Evolutionary conservation across 202 grass and related monocot genomes (phyloP).

Genomic region (Brachypodium distachyon): DNA sequence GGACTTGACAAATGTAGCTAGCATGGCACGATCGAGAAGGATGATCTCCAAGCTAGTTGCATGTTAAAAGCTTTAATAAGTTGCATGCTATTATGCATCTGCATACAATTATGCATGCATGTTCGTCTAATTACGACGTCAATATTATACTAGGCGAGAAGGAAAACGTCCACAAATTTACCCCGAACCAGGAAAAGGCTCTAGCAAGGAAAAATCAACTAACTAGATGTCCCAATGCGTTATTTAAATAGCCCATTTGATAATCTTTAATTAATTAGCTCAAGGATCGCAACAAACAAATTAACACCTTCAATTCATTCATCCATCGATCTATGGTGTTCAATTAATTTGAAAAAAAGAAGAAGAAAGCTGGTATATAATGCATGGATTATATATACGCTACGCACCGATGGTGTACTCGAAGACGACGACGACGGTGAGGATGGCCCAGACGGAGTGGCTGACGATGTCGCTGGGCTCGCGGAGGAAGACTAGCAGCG

Average conservation of each 20-base stretch:
- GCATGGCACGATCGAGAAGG: no score
- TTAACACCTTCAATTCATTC: no score
- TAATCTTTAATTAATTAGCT: no score
- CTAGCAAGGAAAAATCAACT: no score
- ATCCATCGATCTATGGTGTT: not conserved
- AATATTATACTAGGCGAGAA: no score
- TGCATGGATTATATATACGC: no score
- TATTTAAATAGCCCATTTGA: no score
- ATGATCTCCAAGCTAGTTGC: no score
- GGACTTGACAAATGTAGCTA: no score
- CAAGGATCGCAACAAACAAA: not conserved
- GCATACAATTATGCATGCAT: not conserved
- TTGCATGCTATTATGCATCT: no score
- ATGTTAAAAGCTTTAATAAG: no score
- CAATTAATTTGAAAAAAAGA: not conserved
- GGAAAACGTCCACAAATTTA: not conserved
- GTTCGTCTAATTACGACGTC: not conserved
- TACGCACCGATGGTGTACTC: conserved; percentile 84
- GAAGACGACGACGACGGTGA: conserved; percentile 89
- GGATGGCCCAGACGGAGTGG: conserved; percentile 87
- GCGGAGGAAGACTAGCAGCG: conserved; percentile 68
- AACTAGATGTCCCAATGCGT: not conserved
- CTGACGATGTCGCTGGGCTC: conserved; percentile 58
- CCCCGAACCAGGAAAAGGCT: not conserved
- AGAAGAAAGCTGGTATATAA: no score